phyloP scores from a whole-genome alignment of 768 basidiomycete species.

The Leccinellum albellum region DNA sequence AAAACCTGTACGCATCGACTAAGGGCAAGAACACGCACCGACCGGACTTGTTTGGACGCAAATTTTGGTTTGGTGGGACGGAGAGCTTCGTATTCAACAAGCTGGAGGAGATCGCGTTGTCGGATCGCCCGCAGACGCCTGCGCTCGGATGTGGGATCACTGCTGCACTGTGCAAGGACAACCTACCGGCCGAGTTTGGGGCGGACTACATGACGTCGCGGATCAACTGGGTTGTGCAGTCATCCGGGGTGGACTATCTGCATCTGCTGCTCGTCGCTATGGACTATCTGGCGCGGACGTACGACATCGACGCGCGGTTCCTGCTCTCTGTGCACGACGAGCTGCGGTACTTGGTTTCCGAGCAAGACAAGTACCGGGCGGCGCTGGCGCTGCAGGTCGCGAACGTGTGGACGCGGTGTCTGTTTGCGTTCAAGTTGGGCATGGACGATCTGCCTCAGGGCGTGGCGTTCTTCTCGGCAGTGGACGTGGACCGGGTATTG shows the following conservation, averaged over 20 bases:
- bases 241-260: slow-evolving; percentile 95
- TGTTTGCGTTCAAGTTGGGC: slow-evolving; percentile 76
- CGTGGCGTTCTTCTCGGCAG: slow-evolving; percentile 95
- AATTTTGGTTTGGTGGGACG: too few species aligned
- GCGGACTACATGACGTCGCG: slow-evolving; percentile 95
- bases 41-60: too few species aligned
- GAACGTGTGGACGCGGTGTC: slow-evolving; percentile 78
- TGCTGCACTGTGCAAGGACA: slow-evolving; percentile 85
- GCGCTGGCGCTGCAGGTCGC: slow-evolving; percentile 91
- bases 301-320: too few species aligned
- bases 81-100: too few species aligned
- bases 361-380: slow-evolving; percentile 79
- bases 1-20: too few species aligned
- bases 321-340: too few species aligned
- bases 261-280: slow-evolving; percentile 96
- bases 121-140: slow-evolving; percentile 89
- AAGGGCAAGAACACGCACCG: too few species aligned
- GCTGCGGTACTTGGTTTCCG: too few species aligned
- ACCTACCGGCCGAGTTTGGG: slow-evolving; percentile 75
- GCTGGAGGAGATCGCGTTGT: too few species aligned
- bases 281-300: too few species aligned
- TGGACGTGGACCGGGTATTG: slow-evolving; percentile 91
- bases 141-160: slow-evolving; percentile 94
- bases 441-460: slow-evolving; percentile 45
- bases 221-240: slow-evolving; percentile 99